phyloP scores from a whole-genome alignment of 2,329 filamentous ascomycete genomes.

The Aspergillus transmontanensis region DNA sequence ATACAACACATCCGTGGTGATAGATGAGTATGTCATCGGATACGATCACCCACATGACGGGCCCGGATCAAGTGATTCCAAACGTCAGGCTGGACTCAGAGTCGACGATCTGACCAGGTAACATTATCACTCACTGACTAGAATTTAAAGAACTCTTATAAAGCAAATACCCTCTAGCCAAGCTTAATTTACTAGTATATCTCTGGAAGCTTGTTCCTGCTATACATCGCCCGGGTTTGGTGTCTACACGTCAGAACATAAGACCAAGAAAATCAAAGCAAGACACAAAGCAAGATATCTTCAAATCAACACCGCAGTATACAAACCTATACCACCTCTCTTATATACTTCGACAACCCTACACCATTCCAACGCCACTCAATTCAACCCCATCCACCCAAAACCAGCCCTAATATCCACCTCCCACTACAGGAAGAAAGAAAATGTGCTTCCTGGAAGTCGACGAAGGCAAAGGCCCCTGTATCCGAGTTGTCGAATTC shows the following conservation, averaged over 20 bases:
- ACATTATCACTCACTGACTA: neutral
- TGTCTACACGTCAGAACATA: neutral
- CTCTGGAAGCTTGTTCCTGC: neutral
- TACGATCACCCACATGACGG: neutral
- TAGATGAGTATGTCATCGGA: neutral
- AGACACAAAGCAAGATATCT: neutral
- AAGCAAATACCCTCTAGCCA: neutral
- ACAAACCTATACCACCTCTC: neutral
- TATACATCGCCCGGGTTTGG: neutral
- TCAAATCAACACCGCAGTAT: neutral
- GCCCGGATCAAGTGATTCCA: neutral
- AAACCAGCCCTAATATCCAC: neutral
- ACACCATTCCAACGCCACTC: too few relatives aligned
- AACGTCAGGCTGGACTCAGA: neutral
- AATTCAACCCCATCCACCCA: neutral
- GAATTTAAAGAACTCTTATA: neutral
- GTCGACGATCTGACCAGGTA: neutral
- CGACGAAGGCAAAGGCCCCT: constrained; percentile 14
- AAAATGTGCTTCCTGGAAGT: constrained; percentile 23
- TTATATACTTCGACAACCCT: neutral
- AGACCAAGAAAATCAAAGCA: neutral
- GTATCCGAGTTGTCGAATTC: constrained; percentile 16
- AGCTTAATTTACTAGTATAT: neutral
- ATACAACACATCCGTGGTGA: neutral
- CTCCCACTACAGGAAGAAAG: neutral